Evolutionary conservation across 116 monocot species (phyloP).

Genomic region (Zostera marina): DNA sequence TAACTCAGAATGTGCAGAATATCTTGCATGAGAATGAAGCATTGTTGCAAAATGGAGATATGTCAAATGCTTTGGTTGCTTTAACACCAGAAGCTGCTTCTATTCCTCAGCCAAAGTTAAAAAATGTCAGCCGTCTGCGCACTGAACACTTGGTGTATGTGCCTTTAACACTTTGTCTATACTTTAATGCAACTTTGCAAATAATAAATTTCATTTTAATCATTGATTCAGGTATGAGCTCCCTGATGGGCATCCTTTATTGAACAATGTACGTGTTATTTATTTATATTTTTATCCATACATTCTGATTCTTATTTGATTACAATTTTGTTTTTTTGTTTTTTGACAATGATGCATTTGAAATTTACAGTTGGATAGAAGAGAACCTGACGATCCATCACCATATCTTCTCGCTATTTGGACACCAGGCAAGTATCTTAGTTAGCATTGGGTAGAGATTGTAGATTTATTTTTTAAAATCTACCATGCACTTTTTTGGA

Average conservation of each 20-base stretch:
- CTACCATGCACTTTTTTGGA: too few relatives aligned
- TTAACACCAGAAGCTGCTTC: slow-evolving; percentile 54
- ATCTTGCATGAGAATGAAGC: slow-evolving; percentile 50
- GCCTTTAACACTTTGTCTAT: slow-evolving; percentile 1
- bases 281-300: background rate
- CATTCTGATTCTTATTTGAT: background rate
- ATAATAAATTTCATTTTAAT: background rate
- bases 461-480: too few relatives aligned
- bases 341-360: background rate
- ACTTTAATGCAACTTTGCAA: background rate
- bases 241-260: slow-evolving; percentile 67
- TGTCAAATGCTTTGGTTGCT: slow-evolving; percentile 76
- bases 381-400: slow-evolving; percentile 78
- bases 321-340: background rate
- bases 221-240: slow-evolving; percentile 64
- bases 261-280: slow-evolving; percentile 44
- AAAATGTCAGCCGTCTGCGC: slow-evolving; percentile 73
- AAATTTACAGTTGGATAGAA: slow-evolving; percentile 36
- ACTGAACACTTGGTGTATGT: slow-evolving; percentile 96
- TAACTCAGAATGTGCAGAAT: slow-evolving; percentile 50
- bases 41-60: slow-evolving; percentile 28
- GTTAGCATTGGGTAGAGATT: too few relatives aligned
- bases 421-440: slow-evolving; percentile 59
- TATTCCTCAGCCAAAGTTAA: slow-evolving; percentile 79
- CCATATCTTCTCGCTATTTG: slow-evolving; percentile 95